These are phyloP conservation scores for Coemansia sp. DNA, from an alignment of 192 early-diverging fungal species.

Conservation along the genomic window DNA sequence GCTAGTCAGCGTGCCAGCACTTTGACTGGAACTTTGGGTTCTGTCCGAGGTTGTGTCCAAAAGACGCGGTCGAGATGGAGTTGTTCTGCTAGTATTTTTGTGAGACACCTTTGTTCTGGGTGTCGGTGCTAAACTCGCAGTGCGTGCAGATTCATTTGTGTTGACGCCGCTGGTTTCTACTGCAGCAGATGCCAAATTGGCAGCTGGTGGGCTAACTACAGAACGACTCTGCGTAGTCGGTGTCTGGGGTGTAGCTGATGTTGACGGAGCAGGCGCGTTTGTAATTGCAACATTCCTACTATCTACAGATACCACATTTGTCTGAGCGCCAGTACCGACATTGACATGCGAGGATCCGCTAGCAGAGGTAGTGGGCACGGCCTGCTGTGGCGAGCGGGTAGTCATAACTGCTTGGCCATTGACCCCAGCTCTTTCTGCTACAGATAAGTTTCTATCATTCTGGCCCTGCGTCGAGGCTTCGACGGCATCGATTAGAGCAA, in stretches of 20 bases:
- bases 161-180: neutral
- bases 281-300: no score
- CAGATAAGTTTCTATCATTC: neutral
- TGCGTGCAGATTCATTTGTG: neutral
- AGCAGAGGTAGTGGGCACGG: no score
- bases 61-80: neutral
- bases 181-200: no score
- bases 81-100: no score
- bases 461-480: neutral
- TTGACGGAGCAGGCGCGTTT: no score
- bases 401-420: neutral
- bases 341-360: no score
- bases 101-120: neutral
- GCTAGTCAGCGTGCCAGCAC: neutral
- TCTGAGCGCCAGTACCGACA: no score
- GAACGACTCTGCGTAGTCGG: neutral
- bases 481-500: constrained; percentile 21
- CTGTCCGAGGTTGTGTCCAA: constrained; percentile 2
- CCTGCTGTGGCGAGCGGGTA: neutral
- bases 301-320: no score
- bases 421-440: neutral
- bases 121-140: neutral
- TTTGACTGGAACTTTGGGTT: neutral
- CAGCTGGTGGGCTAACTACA: neutral
- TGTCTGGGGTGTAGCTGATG: neutral